phyloP scores from a whole-genome alignment of 192 early-diverging fungal genomes.

The Podila horticola region DNA sequence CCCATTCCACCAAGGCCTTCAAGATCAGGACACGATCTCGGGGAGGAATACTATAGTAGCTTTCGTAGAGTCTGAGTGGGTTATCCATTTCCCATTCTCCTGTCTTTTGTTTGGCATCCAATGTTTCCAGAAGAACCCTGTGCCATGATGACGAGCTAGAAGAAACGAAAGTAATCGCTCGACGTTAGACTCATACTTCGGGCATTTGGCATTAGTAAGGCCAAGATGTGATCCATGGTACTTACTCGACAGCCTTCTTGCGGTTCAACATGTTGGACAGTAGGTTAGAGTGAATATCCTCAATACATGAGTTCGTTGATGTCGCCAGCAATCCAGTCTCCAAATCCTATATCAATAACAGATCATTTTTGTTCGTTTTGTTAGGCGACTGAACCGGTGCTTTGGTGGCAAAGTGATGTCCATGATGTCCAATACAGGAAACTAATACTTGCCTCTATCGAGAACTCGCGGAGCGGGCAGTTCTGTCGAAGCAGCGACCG shows the following conservation, averaged over 20 bases:
- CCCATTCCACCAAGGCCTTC: slow-evolving; percentile 40
- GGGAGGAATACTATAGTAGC: slow-evolving; percentile 28
- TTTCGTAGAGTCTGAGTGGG: slow-evolving; percentile 19
- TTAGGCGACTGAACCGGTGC: not conserved
- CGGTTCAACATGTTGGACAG: slow-evolving; percentile 50
- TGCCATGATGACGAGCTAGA: slow-evolving; percentile 33
- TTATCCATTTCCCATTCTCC: slow-evolving; percentile 33
- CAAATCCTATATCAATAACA: slow-evolving; percentile 14
- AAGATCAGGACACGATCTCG: slow-evolving; percentile 31
- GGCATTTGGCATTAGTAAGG: not conserved
- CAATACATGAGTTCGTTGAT: slow-evolving; percentile 26
- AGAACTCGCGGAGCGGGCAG: slow-evolving; percentile 32
- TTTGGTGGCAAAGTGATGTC: not conserved
- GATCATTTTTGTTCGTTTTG: not conserved
- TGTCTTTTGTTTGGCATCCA: slow-evolving; percentile 32
- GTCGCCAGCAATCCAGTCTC: slow-evolving; percentile 30
- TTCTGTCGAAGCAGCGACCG: slow-evolving; percentile 21
- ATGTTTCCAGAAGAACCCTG: slow-evolving; percentile 31
- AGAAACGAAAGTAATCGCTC: too few relatives aligned
- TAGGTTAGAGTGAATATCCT: slow-evolving; percentile 37
- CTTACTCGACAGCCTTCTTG: slow-evolving; percentile 47
- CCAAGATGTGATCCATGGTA: too few relatives aligned
- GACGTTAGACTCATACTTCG: not conserved
- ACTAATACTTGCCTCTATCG: slow-evolving; percentile 28
- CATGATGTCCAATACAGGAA: too few relatives aligned